These are phyloP conservation scores for Chytriomyces hyalinus DNA, from an alignment of 192 early-diverging fungal species.

Conservation along the genomic window DNA sequence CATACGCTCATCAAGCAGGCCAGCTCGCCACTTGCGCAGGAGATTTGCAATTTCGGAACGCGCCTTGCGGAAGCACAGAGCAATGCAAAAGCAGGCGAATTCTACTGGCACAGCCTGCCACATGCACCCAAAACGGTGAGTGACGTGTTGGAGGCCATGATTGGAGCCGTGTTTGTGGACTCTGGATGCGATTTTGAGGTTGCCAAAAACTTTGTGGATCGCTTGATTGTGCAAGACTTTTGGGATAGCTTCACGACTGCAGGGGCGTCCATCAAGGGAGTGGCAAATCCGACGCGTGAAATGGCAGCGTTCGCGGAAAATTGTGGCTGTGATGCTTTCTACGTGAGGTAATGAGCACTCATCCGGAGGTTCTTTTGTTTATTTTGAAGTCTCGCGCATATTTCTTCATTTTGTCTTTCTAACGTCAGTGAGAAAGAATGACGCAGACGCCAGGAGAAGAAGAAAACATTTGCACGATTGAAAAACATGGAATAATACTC, in stretches of 20 bases:
- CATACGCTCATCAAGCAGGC: slow-evolving; percentile 72
- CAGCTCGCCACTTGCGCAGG: slow-evolving; percentile 57
- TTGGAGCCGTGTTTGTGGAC: slow-evolving; percentile 91
- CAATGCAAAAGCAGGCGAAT: slow-evolving; percentile 22
- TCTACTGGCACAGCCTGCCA: slow-evolving; percentile 75
- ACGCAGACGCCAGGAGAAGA: not conserved
- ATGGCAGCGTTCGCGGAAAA: slow-evolving; percentile 11
- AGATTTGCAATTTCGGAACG: slow-evolving; percentile 53
- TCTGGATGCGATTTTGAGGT: slow-evolving; percentile 68
- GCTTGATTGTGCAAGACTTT: slow-evolving; percentile 28
- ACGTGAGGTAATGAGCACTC: not conserved
- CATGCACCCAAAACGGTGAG: slow-evolving; percentile 86
- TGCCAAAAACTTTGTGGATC: slow-evolving; percentile 42
- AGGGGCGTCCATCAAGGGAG: not conserved
- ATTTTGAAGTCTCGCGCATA: not conserved
- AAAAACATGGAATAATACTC: slow-evolving; percentile 8
- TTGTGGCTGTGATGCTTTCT: slow-evolving; percentile 23
- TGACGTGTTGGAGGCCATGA: slow-evolving; percentile 84
- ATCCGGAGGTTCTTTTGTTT: not conserved
- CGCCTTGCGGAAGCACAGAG: slow-evolving; percentile 14
- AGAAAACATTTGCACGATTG: not conserved
- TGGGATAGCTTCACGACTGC: slow-evolving; percentile 21
- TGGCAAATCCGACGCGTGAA: slow-evolving; percentile 16
- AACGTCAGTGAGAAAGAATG: too few relatives aligned
- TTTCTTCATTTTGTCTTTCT: too few relatives aligned